These are phyloP conservation scores for Kodamaea laetipori DNA, from an alignment of 805 yeast species.

Conservation along the genomic window DNA sequence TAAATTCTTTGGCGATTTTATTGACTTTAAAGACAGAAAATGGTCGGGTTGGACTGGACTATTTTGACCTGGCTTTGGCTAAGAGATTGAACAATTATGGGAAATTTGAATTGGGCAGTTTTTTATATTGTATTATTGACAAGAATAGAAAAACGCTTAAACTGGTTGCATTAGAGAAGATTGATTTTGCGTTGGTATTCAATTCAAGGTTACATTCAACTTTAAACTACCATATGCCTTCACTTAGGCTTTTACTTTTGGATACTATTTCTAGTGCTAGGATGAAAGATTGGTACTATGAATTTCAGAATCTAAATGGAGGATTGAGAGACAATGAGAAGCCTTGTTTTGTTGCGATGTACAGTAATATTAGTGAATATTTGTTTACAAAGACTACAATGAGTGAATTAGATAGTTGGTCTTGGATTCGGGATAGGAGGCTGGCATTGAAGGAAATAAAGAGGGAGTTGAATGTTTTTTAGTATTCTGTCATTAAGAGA, in stretches of 20 bases:
- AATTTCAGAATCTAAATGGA: neutral
- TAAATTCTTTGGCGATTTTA: neutral
- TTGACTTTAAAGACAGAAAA: neutral
- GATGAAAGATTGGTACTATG: conserved; percentile 1
- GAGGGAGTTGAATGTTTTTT: conserved; percentile 3
- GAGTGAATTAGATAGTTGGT: neutral
- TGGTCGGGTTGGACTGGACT: neutral
- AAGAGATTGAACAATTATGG: neutral
- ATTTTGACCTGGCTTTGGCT: neutral
- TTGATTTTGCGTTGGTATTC: conserved; percentile 9
- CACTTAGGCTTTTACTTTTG: neutral
- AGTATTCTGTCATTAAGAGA: too few species aligned
- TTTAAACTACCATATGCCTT: neutral
- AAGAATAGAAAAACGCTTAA: neutral
- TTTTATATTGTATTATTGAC: neutral
- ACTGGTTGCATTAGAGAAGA: neutral
- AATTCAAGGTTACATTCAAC: neutral
- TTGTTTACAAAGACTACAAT: neutral
- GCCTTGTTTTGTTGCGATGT: conserved; percentile 6
- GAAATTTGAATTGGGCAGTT: neutral
- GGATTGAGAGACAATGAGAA: conserved; percentile 1
- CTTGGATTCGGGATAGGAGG: neutral
- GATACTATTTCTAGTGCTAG: conserved; percentile 1
- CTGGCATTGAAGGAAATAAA: conserved; percentile 2
- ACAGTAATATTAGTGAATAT: conserved; percentile 3